Conservation (phyloP, 495 filamentous ascomycete species). For the Thozetella sp. region DNA sequence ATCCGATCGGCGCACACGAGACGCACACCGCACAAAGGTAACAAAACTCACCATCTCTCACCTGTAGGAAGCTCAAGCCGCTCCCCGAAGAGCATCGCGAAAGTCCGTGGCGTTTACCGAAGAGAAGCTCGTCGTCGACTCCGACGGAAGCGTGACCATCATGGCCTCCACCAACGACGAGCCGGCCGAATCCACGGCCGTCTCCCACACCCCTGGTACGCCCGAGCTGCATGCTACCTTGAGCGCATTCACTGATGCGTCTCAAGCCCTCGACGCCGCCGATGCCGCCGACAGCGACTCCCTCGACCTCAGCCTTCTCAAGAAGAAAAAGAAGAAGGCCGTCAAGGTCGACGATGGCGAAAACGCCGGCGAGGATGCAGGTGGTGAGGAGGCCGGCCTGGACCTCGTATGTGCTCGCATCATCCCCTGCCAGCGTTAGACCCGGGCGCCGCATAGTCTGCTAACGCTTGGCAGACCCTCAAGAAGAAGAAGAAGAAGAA, state of each 20-base stretch:
- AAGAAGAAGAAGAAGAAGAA: conserved; percentile 95
- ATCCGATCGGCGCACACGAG: conserved; percentile 14
- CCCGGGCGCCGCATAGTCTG: not conserved
- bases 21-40: conserved; percentile 18
- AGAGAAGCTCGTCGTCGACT: conserved; percentile 79
- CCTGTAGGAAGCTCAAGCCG: conserved; percentile 38
- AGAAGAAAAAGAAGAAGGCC: conserved; percentile 81
- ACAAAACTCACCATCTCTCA: conserved; percentile 24
- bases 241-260: conserved; percentile 48
- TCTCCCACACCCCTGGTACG: conserved; percentile 69
- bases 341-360: conserved; percentile 62
- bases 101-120: conserved; percentile 93
- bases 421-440: not conserved
- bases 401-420: conserved; percentile 2
- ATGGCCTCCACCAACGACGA: conserved; percentile 61
- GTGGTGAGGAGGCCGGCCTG: conserved; percentile 25
- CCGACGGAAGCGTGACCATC: conserved; percentile 77
- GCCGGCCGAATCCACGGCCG: conserved; percentile 65
- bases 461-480: conserved; percentile 66
- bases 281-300: conserved; percentile 46
- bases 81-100: conserved; percentile 58
- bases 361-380: conserved; percentile 35
- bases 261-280: conserved; percentile 61
- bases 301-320: conserved; percentile 45
- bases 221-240: conserved; percentile 51